Base-by-base conservation (phyloP, 768 basidiomycete species). In the Agaricus blazei region DNA sequence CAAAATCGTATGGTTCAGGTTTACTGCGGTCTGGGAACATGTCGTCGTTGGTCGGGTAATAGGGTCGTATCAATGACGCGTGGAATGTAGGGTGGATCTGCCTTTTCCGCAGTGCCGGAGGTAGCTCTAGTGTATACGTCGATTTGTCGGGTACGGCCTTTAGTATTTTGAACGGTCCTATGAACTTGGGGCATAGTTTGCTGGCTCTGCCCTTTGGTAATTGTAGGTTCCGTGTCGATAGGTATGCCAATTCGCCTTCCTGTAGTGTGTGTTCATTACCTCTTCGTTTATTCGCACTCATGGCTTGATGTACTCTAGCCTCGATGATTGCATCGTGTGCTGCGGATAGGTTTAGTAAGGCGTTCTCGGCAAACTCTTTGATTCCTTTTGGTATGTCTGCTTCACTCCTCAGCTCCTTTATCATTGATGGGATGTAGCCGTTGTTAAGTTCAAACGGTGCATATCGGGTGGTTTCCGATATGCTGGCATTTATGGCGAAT, bases 311-410 rank as follows among this genome's bases (percentile, higher is more conserved):
- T 1, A 72, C 64, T 0, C 67, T 51, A 3, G 62, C 54, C 9
- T 57, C 69, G 12, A 76, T 68, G 1, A 76, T 70, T 0, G 67
- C 61, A 41, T 77, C 66, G 54, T 76, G 71, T 0, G 73, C 72
- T 0, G 52, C 40, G 2, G 60, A 44, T 0, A 75, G 38, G 27
- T 70, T 64, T 0, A 52, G 42, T 2, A 62, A 27, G 0, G 68
- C 66, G 6, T 57, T 38, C n/a, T 63, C 37, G 0, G 65, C 65
- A 46, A 72, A 74, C 0, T 43, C 46, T 9, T 56, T 9, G 0
- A 71, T 60, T 1, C 69, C 68, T 34, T 60, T 60, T 9, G 52
- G 54, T 48, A 54, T 34, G n/a, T 1, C 4, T 12, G 11, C 42
- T 0, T 41, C 36, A 34, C 23, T 1, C 9, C 44, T 14, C 34